These are phyloP conservation scores for Dipteronia sinensis DNA, from an alignment of 345 rosid species.

Conservation along the genomic window DNA sequence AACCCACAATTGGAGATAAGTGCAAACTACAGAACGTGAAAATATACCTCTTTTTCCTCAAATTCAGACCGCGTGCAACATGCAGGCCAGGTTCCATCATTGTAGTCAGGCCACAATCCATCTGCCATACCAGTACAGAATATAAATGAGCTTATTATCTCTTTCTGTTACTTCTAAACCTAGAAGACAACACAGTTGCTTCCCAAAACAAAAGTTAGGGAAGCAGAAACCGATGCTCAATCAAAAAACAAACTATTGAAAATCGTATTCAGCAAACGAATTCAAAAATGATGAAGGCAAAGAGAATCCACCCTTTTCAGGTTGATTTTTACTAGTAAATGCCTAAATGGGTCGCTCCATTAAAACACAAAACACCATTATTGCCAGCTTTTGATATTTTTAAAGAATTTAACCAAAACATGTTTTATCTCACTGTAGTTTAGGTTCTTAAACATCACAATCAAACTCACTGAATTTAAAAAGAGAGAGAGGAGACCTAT, in stretches of 20 bases:
- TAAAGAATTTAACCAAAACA: neutral
- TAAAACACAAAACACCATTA: neutral
- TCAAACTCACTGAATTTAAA: too few relatives aligned
- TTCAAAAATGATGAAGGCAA: neutral
- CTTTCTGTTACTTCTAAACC: too few relatives aligned
- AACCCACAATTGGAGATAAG: neutral
- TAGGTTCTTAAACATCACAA: neutral
- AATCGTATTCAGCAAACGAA: neutral
- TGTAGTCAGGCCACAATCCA: conserved; percentile 97
- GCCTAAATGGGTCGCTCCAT: neutral
- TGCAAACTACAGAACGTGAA: neutral
- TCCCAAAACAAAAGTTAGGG: neutral
- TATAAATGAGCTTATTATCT: conserved; percentile 9
- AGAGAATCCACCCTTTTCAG: neutral
- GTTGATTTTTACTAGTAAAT: neutral
- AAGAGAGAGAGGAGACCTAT: too few relatives aligned
- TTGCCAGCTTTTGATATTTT: neutral
- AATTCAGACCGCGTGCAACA: conserved; percentile 66
- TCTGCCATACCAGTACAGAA: conserved; percentile 40
- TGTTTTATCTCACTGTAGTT: neutral
- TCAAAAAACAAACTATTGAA: neutral
- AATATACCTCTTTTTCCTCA: conserved; percentile 65
- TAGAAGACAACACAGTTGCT: neutral
- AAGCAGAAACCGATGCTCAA: neutral
- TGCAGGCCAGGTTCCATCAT: conserved; percentile 92